Conservation (phyloP, 768 basidiomycete species). For the Mycena alexandri region DNA sequence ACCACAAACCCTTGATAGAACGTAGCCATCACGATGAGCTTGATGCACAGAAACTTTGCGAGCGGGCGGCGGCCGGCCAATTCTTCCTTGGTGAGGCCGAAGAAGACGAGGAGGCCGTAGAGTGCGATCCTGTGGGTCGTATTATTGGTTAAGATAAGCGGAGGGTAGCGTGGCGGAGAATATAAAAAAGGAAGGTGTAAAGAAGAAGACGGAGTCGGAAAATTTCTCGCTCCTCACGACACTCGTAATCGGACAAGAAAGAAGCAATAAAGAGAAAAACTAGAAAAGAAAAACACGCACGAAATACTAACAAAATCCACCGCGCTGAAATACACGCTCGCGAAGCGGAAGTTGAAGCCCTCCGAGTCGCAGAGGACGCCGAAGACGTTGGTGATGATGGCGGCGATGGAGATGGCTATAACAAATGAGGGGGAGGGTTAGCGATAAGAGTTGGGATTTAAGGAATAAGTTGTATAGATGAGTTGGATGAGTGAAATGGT, state of each 20-base stretch:
- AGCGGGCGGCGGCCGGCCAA: slow-evolving; percentile 80
- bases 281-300: no score
- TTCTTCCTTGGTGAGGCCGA: slow-evolving; percentile 84
- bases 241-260: no score
- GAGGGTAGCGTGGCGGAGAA: no score
- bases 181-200: no score
- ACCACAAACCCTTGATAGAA: slow-evolving; percentile 89
- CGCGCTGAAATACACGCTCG: slow-evolving; percentile 75
- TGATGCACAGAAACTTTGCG: slow-evolving; percentile 90
- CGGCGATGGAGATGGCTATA: slow-evolving; percentile 72
- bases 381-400: slow-evolving; percentile 80
- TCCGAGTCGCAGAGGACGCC: slow-evolving; percentile 77
- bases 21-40: slow-evolving; percentile 89
- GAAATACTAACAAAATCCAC: slow-evolving; percentile 88
- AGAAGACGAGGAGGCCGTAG: slow-evolving; percentile 88
- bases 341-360: slow-evolving; percentile 70
- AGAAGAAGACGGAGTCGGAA: no score
- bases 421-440: background rate
- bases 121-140: slow-evolving; percentile 87
- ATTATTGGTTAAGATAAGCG: no score
- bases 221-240: no score
- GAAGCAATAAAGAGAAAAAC: no score
- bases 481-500: no score
- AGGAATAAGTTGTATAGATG: no score
- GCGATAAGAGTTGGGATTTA: no score